Base-by-base conservation (phyloP, 1,284 basidiomycete species). In the Cutaneotrichosporon cavernicola region DNA sequence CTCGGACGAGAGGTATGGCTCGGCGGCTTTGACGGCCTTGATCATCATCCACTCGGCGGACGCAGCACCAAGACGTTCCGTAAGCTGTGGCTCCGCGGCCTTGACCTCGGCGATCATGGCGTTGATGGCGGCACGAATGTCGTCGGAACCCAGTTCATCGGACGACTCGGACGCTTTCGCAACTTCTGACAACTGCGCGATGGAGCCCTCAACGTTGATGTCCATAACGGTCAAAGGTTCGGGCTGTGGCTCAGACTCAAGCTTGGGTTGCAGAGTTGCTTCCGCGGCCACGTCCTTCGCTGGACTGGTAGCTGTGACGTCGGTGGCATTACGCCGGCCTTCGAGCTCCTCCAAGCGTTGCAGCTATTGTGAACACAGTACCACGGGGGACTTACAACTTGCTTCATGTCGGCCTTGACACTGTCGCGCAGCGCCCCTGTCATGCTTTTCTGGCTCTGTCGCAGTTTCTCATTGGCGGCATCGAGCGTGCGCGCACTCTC, bases 371-470 rank as follows among this genome's bases (percentile, higher is more conserved):
- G 14, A 58, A 46, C n/a, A 18, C 26, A 8, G 13, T 21, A 30
- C 14, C 16, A 13, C 16, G 8, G 34, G 7, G n/a, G 22, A 49
- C 58, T 22, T 36, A 60, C 58, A 11, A 52, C 21, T 9, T 7
- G 16, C 36, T 31, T 14, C 49, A 49, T 26, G 22, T 56, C 60
- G 13, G 56, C 11, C 53, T 40, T 61, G 32, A 55, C 40, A 11
- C 46, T 56, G 32, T 46, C 40, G 13, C 40, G n/a, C 51, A 56
- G 32, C 5, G 53, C 30, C 7, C 21, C 6, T 14, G 46, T 16
- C 46, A 55, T 49, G 5, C n/a, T 32, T 53, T 61, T 55, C 13
- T 46, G 26, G 4, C 53, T 50, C 60, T 56, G 60, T 30, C 18
- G n/a, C 32, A 58, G 16, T 46, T 26, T 58, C n/a, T 58, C 46